A percentile compares a stretch with the other conserved stretches of the same genome.
Evolutionary conservation across 2,329 filamentous ascomycete genomes (phyloP).

Genomic region (Hypoxylon rubiginosum): DNA sequence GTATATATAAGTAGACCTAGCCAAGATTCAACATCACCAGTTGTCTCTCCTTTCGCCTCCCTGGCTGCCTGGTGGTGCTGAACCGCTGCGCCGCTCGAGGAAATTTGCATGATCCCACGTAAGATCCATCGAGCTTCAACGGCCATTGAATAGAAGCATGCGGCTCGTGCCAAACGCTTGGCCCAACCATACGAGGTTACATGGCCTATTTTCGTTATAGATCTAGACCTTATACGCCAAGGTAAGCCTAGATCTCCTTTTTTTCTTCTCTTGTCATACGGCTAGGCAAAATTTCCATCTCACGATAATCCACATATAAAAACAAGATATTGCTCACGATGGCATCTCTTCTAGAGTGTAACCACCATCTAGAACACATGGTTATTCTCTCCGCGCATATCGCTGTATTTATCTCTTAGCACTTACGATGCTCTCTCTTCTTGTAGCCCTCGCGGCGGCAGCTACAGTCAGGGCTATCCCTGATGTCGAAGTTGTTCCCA

Average conservation of each 20-base stretch:
- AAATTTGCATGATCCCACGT: conserved; percentile 16
- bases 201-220: conserved; percentile 10
- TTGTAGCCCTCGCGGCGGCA: conserved; percentile 18
- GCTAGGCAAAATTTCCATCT: conserved; percentile 2
- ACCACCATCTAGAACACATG: not conserved
- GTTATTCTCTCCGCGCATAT: not conserved
- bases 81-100: conserved; percentile 25
- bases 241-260: not conserved
- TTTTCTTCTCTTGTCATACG: not conserved
- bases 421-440: conserved; percentile 19
- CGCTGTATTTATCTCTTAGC: too few relatives aligned
- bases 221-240: not conserved
- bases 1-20: too few relatives aligned
- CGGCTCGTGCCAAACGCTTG: conserved; percentile 11
- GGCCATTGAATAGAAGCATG: conserved; percentile 11
- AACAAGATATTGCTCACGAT: conserved; percentile 14
- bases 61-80: conserved; percentile 4
- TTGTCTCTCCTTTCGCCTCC: too few relatives aligned
- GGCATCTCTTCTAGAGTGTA: conserved; percentile 1
- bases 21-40: too few relatives aligned
- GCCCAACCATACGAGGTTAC: conserved; percentile 17
- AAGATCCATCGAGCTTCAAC: not conserved
- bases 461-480: conserved; percentile 23
- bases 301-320: conserved; percentile 26
- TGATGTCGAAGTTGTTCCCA: conserved; percentile 23